Evolutionary conservation across 352 stramenopile species (phyloP).

Genomic region (Albugo laibachii): DNA sequence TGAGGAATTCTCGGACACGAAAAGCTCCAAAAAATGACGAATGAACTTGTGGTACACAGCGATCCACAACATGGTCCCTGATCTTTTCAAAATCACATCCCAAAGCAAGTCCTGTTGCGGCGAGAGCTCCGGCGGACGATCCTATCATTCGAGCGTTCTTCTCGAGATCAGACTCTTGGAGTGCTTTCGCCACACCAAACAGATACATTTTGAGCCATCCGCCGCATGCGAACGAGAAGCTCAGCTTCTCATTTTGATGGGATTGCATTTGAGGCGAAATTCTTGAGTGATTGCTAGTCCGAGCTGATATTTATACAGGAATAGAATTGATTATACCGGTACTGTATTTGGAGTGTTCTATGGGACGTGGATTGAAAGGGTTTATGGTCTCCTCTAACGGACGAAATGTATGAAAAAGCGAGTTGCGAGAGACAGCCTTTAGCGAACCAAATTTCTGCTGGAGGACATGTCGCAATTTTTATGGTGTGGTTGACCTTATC

Average conservation of each 20-base stretch:
- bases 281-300: no score
- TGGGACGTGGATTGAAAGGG: no score
- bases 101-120: slow-evolving; percentile 46
- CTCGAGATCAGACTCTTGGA: slow-evolving; percentile 55
- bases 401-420: no score
- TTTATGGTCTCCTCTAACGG: no score
- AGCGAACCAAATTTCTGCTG: no score
- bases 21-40: slow-evolving; percentile 31
- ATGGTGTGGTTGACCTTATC: no score
- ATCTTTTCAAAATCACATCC: slow-evolving; percentile 57
- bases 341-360: no score
- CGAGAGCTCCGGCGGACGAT: slow-evolving; percentile 52
- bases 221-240: slow-evolving; percentile 74
- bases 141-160: slow-evolving; percentile 33
- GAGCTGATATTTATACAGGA: no score
- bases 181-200: slow-evolving; percentile 69
- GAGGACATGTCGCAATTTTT: no score
- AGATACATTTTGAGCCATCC: slow-evolving; percentile 81
- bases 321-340: no score
- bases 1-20: slow-evolving; percentile 40
- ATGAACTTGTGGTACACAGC: slow-evolving; percentile 33
- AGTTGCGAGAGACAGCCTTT: no score
- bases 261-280: no score
- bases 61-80: slow-evolving; percentile 29
- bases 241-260: slow-evolving; percentile 3